Evolutionary conservation across 2,329 filamentous ascomycete species (phyloP), one percentile per base, ranked within the genome.

Genomic region (Blastomyces silverae): DNA sequence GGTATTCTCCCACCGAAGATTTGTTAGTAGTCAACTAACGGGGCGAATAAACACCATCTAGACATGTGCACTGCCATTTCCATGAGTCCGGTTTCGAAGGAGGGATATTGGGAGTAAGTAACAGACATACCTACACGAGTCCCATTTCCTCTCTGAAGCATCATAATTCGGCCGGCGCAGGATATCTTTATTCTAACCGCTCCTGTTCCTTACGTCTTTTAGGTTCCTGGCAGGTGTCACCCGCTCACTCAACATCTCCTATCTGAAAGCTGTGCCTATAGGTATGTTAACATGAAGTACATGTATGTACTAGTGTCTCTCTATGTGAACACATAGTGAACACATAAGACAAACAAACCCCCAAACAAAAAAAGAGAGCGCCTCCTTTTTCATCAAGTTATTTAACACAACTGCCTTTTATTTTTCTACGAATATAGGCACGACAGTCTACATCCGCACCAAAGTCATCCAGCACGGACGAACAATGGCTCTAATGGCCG

Each of bases 11-110:
- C 20, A 6, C 46, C 20, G 2, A 48, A n/a, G n/a, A 7, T 50
- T 50, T 10, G 20, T 50, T 50, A 22, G 8, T 22, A 13, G n/a
- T n/a, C 46, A 48, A 20, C 42, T 62, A 62, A 62, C 10, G 11
- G 6, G 15, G 15, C 5, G 57, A 37, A 37, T 37, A 37, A 37
- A 20, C 17, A 20, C 28, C 25, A 28, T 56, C 17, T 17, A 72
- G 84, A 87, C 69, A 81, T 85, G 73, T 78, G 79, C 64, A 84
- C 81, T 4, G 83, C 80, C 0, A 77, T 77, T 15, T 80, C 81
- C 0, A 72, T 84, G 22, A 81, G 80, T 52, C 80, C 82, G 1
- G 61, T 84, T 15, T 76, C 80, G 5, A 75, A 73, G 46, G 79
- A 80, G 0, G 81, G 79, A 2, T 83, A 77, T 69, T 84, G 81